Evolutionary conservation across 805 yeast genomes (phyloP).

Genomic region (Zygosaccharomyces kombuchaensis): DNA sequence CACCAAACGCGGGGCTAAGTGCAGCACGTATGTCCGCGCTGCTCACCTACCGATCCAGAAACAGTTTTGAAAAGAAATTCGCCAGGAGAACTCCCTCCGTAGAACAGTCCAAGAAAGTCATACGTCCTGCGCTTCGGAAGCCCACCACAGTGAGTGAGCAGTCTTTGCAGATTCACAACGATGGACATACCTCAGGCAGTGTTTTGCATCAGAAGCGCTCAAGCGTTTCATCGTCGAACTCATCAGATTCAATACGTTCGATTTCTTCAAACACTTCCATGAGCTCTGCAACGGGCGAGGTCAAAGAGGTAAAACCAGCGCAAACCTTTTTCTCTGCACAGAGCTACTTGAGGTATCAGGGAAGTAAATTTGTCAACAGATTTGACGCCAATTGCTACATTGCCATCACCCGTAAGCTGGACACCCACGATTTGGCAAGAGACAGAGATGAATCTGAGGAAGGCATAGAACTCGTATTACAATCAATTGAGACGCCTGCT

Average conservation of each 20-base stretch:
- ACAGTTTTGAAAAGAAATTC: constrained; percentile 85
- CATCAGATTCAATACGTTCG: constrained; percentile 28
- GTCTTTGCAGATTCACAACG: constrained; percentile 82
- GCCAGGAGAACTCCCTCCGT: constrained; percentile 71
- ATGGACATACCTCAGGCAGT: constrained; percentile 51
- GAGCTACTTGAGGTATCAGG: constrained; percentile 90
- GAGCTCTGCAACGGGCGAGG: constrained; percentile 21
- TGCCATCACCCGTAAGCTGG: constrained; percentile 86
- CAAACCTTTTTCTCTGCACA: constrained; percentile 87
- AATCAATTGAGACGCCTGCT: constrained; percentile 64
- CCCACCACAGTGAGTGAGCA: constrained; percentile 58
- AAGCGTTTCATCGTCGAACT: constrained; percentile 18
- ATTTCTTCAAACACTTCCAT: constrained; percentile 28
- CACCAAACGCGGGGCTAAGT: constrained; percentile 80
- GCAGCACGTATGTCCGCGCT: constrained; percentile 98
- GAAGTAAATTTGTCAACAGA: constrained; percentile 79
- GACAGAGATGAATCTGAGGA: constrained; percentile 49
- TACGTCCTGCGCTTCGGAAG: constrained; percentile 6
- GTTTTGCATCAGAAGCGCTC: constrained; percentile 12
- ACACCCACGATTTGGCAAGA: constrained; percentile 90
- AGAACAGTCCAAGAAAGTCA: constrained; percentile 32
- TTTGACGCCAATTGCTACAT: constrained; percentile 97
- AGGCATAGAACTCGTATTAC: constrained; percentile 45
- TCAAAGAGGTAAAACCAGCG: constrained; percentile 31
- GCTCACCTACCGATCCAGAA: constrained; percentile 85